phyloP scores from a whole-genome alignment of 371 early-diverging fungal species.

The Nosema muscidifuracis region DNA sequence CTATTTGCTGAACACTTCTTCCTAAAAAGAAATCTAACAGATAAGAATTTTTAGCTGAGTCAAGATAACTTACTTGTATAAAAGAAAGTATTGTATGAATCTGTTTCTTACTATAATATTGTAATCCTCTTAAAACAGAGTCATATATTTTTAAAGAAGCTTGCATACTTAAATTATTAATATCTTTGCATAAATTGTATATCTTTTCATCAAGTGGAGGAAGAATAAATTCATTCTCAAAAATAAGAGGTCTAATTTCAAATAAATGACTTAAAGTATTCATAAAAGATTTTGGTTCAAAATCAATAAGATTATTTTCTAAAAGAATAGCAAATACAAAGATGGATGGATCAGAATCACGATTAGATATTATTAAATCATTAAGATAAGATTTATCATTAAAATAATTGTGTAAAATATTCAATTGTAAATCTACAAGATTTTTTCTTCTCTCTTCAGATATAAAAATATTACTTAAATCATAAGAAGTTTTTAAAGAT shows the following conservation, averaged over 20 bases:
- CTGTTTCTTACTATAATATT: background rate
- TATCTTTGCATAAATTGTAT: conserved; percentile 2
- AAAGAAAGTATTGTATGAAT: conserved; percentile 30
- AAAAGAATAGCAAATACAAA: conserved; percentile 43
- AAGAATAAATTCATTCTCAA: conserved; percentile 2
- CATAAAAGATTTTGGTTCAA: conserved; percentile 30
- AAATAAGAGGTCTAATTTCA: conserved; percentile 33
- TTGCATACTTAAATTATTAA: conserved; percentile 10
- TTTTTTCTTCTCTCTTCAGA: conserved; percentile 7
- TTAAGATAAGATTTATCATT: conserved; percentile 24
- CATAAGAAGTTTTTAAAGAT: background rate
- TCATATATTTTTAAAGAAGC: conserved; percentile 3
- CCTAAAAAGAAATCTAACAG: conserved; percentile 57
- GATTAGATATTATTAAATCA: conserved; percentile 45
- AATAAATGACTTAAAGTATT: conserved; percentile 44
- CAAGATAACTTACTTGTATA: conserved; percentile 4
- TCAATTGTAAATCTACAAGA: conserved; percentile 35
- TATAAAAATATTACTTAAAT: conserved; percentile 13
- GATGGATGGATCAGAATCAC: conserved; percentile 38
- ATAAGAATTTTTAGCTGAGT: conserved; percentile 55
- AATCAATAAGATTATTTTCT: conserved; percentile 16
- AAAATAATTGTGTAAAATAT: conserved; percentile 2
- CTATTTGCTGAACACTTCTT: conserved; percentile 35
- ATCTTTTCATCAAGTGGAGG: conserved; percentile 2
- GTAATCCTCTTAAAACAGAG: conserved; percentile 1